Evolutionary conservation across 495 filamentous ascomycete species (phyloP).

Genomic region (Geopyxis carbonaria): DNA sequence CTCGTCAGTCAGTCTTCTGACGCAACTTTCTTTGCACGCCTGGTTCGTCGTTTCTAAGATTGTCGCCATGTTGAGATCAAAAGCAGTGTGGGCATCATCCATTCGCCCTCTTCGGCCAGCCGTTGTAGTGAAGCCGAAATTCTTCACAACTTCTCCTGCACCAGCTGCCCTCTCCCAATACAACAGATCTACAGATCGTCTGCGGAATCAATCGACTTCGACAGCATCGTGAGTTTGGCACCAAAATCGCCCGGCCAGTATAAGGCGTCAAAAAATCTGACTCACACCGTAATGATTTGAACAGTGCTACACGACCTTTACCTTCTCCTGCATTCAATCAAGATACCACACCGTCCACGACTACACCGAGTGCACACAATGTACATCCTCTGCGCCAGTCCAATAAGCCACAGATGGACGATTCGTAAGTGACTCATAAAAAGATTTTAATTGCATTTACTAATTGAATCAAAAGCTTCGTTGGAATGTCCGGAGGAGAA

Average conservation of each 20-base stretch:
- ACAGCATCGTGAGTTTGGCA: not conserved
- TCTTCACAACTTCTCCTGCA: conserved; percentile 15
- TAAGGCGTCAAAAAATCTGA: not conserved
- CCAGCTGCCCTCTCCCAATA: conserved; percentile 20
- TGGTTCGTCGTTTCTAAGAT: not conserved
- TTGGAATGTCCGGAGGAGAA: conserved; percentile 86
- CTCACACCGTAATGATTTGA: conserved; percentile 20
- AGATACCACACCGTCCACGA: conserved; percentile 34
- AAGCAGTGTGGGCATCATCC: conserved; percentile 14
- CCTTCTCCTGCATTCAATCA: conserved; percentile 61
- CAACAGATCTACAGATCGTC: conserved; percentile 6
- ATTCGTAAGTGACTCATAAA: conserved; percentile 36
- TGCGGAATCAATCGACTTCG: conserved; percentile 19
- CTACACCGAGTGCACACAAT: conserved; percentile 32
- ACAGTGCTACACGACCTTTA: conserved; percentile 31
- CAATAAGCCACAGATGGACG: conserved; percentile 52
- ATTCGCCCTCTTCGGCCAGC: conserved; percentile 1
- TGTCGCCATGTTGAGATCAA: conserved; percentile 20
- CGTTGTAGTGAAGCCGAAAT: conserved; percentile 10
- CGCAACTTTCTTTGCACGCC: not conserved
- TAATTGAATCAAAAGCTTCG: conserved; percentile 43
- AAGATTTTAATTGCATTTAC: conserved; percentile 6
- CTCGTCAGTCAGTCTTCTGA: not conserved
- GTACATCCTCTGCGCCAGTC: conserved; percentile 53
- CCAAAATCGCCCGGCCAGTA: not conserved